Conservation (phyloP, 1,139 yeast genomes). For the Kluyveromyces sp. region DNA sequence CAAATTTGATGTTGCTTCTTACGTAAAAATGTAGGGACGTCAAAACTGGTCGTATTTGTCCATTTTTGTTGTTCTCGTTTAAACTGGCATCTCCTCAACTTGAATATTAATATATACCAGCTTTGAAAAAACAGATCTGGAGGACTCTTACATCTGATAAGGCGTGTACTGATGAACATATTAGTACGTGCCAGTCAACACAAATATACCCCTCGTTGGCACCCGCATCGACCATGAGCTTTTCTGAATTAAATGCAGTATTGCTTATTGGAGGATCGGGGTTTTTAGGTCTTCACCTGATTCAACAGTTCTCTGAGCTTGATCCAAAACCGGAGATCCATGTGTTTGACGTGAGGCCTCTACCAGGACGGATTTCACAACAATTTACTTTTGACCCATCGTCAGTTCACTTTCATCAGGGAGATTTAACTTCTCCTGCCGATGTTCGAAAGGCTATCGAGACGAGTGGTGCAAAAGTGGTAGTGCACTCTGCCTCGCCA, state of each 20-base stretch:
- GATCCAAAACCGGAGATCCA: slow-evolving; percentile 68
- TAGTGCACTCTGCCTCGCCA: slow-evolving; percentile 96
- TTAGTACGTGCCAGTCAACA: background rate
- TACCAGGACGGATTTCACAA: slow-evolving; percentile 61
- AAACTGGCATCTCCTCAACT: no score
- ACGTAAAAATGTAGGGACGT: no score
- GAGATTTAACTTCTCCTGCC: slow-evolving; percentile 71
- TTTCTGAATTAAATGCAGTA: slow-evolving; percentile 40
- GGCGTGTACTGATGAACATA: no score
- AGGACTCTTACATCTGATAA: no score
- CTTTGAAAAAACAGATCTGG: no score
- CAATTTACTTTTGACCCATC: slow-evolving; percentile 67
- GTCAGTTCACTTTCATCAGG: slow-evolving; percentile 57
- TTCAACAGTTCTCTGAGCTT: slow-evolving; percentile 70
- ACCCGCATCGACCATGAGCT: slow-evolving; percentile 1
- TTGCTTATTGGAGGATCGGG: slow-evolving; percentile 92
- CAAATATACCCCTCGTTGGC: no score
- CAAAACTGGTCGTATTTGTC: no score
- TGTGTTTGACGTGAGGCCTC: slow-evolving; percentile 85
- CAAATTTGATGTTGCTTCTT: no score
- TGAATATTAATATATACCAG: no score
- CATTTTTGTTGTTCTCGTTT: no score
- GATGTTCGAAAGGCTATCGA: slow-evolving; percentile 64
- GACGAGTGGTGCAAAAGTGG: slow-evolving; percentile 56
- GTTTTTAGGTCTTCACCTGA: slow-evolving; percentile 83